Conservation (phyloP, 202 grass and related monocot genomes). For the Miscanthus sacchariflorus region DNA sequence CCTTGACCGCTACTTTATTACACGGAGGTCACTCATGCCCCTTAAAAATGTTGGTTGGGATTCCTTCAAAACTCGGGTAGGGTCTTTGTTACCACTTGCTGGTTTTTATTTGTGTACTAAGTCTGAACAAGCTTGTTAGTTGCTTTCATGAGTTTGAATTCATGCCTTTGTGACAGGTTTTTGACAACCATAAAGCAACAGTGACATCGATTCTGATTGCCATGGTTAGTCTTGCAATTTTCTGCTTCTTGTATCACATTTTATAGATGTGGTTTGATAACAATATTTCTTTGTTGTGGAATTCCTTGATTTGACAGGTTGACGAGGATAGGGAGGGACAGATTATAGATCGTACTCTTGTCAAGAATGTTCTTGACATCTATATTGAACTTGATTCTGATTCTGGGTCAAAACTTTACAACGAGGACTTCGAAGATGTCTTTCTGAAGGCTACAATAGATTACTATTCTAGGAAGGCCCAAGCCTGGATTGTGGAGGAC, state of each 20-base stretch:
- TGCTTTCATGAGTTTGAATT: not conserved
- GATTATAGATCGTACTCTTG: conserved; percentile 62
- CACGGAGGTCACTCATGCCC: conserved; percentile 14
- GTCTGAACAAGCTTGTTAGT: not conserved
- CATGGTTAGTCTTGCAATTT: conserved; percentile 53
- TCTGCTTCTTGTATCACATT: not conserved
- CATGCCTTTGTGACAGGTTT: not conserved
- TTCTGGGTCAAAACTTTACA: conserved; percentile 39
- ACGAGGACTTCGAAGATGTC: conserved; percentile 55
- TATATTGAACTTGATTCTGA: conserved; percentile 66
- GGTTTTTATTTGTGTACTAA: not conserved
- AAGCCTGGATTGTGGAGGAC: conserved; percentile 71
- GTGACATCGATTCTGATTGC: conserved; percentile 34
- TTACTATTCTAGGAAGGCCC: conserved; percentile 84
- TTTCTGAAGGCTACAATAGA: conserved; percentile 60
- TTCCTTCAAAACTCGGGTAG: conserved; percentile 61
- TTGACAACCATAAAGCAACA: conserved; percentile 34
- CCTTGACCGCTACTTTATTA: not conserved
- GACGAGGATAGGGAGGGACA: conserved; percentile 75
- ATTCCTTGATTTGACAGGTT: conserved; percentile 52
- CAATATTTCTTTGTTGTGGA: not conserved
- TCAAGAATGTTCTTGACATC: conserved; percentile 79
- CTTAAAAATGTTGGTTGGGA: conserved; percentile 57
- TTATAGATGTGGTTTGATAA: not conserved
- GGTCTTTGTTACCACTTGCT: not conserved